Base-by-base conservation (phyloP, 257 asterid genomes). In the Solanum okadae region DNA sequence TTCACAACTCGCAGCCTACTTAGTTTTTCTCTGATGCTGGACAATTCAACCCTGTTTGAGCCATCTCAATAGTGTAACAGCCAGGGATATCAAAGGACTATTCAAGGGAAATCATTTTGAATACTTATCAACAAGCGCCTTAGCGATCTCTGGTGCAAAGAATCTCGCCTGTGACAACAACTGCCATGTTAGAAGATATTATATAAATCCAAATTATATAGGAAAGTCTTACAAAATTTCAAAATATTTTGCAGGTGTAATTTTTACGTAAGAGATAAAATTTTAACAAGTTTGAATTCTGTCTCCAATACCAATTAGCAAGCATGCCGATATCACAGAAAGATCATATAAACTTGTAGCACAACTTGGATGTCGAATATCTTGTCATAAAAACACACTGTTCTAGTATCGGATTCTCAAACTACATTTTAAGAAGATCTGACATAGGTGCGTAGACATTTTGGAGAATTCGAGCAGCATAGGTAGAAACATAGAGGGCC, bases 121-220 rank as follows among this genome's bases (percentile, higher is more conserved):
- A 89, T 95, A 94, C 86, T 89, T 94, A 88, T 96, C 98, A 77
- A 96, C 97, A 56, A 96, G 92, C 18, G 86, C 92, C 91, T 95
- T 94, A 8, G 97, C 98, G 42, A 92, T 94, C 82, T 91, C 95
- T 27, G 99, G 96, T 68, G 99, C 98, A 65, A 94, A 94, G 93
- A 95, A 96, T 37, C 98, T 94, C 67, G 98, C 99, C 99, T 96
- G 96, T 85, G 49, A 42, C 52, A 72, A 25, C 44, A 86, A 65
- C 87, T 23, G 25, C 38, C 38, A 79, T 79, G 67, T 44, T 79
- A 79, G 40, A 79, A 79, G 67, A 79, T 9, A 44, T 44, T 59
- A 27, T 78, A 75, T 6, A 77, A 46, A 81, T 42, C 68, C 23
- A 82, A 49, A n/a, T 20, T 52, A 18, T 49, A 29, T 10, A 10